Conservation (phyloP, 257 asterid genomes). For the Solanum pimpinellifolium region DNA sequence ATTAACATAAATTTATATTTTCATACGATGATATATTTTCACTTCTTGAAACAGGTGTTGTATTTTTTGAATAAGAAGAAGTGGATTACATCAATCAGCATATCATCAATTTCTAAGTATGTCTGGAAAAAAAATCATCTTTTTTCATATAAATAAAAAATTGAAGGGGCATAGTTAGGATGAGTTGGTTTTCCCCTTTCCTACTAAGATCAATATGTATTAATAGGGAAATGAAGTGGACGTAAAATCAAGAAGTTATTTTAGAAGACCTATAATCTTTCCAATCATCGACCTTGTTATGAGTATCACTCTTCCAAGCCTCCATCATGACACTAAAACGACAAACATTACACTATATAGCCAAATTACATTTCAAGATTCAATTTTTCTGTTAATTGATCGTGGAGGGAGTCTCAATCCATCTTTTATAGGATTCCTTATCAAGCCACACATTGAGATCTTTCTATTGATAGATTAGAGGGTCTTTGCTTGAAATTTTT, state of each 20-base stretch:
- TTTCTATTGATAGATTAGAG: no score
- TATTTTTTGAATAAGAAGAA: neutral
- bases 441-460: no score
- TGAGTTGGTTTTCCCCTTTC: neutral
- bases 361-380: neutral
- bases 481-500: no score
- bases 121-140: neutral
- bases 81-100: neutral
- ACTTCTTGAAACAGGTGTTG: neutral
- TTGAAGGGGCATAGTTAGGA: neutral
- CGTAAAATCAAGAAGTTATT: neutral
- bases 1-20: no score
- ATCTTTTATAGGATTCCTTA: no score
- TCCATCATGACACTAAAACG: conserved; percentile 42
- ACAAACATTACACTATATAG: neutral
- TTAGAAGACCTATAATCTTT: neutral
- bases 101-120: neutral
- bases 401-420: no score
- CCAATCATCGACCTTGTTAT: conserved; percentile 39
- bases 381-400: neutral
- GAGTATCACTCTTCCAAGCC: conserved; percentile 15
- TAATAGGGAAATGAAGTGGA: no score
- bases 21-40: no score
- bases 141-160: neutral
- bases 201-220: neutral